These are phyloP conservation scores for Tulasnella sp. DNA, from an alignment of 768 basidiomycete genomes.

Conservation along the genomic window DNA sequence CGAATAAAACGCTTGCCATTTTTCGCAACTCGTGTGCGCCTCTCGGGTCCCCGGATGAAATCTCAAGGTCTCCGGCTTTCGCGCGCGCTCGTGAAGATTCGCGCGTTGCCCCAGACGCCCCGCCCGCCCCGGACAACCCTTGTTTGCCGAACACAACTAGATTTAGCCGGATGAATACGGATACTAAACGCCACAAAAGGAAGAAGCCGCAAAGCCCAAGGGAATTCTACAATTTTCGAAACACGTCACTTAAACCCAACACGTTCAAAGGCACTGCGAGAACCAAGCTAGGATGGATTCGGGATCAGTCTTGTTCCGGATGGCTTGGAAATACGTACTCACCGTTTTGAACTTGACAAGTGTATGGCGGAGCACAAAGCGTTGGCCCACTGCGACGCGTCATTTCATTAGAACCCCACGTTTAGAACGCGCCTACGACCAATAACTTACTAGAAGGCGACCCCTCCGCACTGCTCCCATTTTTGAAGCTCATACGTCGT, in stretches of 20 bases:
- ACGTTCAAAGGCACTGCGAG: background rate
- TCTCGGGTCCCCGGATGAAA: background rate
- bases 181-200: background rate
- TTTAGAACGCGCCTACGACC: background rate
- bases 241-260: background rate
- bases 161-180: conserved; percentile 3
- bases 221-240: background rate
- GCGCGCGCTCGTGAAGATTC: conserved; percentile 6
- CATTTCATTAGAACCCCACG: background rate
- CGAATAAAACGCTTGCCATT: background rate
- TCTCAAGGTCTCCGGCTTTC: conserved; percentile 5
- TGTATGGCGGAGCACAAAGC: background rate
- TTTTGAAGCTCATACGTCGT: background rate
- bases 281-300: background rate
- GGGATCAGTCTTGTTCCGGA: background rate
- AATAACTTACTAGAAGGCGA: background rate
- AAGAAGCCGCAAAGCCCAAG: background rate
- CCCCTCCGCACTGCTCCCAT: background rate
- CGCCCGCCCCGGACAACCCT: background rate
- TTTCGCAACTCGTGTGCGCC: background rate
- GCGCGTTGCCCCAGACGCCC: background rate
- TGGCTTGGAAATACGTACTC: background rate
- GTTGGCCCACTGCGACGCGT: background rate
- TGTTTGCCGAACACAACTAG: background rate
- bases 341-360: background rate